Evolutionary conservation across 768 basidiomycete species (phyloP), one percentile per base, ranked within the genome.

Genomic region (Boletus huronensis): DNA sequence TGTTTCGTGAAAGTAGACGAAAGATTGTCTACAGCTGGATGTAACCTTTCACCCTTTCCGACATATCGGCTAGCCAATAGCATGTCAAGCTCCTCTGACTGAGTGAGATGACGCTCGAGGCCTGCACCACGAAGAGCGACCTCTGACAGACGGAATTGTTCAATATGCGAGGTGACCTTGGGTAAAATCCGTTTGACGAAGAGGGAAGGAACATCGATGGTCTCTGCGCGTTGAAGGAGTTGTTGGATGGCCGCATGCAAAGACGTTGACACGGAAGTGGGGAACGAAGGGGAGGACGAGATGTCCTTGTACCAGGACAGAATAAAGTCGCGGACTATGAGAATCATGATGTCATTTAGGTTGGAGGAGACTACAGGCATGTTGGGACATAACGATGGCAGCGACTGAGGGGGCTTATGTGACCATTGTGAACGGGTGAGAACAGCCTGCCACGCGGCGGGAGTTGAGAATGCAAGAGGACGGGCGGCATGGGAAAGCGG

Each of bases 391-490:
- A 94, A 71, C 8, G 85, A 81, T 1, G 87, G 78, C 19, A 88
- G 75, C n/a, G 82, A 75, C 63, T 85, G 84, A 0, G 87, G 83
- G 4, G 83, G 74, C 53, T 78, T 82, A 60, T 87, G 83, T 3
- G 90, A 90, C 94, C 93, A 96, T 69, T 88, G 84, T n/a, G 90
- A 90, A 31, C 93, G 84, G 42, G 83, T 93, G 48, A 90, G 77
- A 44, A 92, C 88, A 0, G 87, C 93, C 64, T 94, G 90, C 94
- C 94, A 97, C 31, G 93, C 94, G 53, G 94, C 92, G 25, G 93
- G 91, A 3, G 93, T 93, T 5, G 92, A 91, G 75, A 97, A 96
- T 3, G 83, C 80, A 45, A 94, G 78, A 0, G 90, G 90, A 34
- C 83, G 81, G 17, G 90, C 85, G 0, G 86, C 83, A 53, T 75